Conservation (phyloP, 2,329 filamentous ascomycete genomes). For the Ascosphaera apis region DNA sequence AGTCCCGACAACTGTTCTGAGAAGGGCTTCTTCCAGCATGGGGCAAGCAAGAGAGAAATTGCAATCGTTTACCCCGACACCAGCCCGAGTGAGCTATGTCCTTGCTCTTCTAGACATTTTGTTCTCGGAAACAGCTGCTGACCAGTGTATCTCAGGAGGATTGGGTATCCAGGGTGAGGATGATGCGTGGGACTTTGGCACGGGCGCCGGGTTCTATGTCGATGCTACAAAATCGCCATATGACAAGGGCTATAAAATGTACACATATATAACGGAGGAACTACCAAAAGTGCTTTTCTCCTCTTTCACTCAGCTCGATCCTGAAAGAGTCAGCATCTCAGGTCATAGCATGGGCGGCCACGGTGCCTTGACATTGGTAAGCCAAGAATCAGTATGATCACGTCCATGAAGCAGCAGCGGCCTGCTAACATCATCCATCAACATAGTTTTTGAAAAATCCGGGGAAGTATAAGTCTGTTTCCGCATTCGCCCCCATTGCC, state of each 20-base stretch:
- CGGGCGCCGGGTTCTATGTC: conserved; percentile 83
- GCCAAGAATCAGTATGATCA: conserved; percentile 1
- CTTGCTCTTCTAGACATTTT: background rate
- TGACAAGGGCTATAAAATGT: conserved; percentile 69
- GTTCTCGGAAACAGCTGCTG: background rate
- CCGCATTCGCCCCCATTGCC: conserved; percentile 70
- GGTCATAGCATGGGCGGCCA: conserved; percentile 97
- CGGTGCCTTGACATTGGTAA: conserved; percentile 61
- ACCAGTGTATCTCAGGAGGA: conserved; percentile 29
- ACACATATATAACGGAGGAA: conserved; percentile 73
- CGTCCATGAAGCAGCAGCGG: background rate
- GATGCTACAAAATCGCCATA: conserved; percentile 61
- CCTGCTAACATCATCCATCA: background rate
- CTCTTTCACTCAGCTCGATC: conserved; percentile 50
- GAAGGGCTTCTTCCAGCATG: conserved; percentile 75
- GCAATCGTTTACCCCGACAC: conserved; percentile 94
- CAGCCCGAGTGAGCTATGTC: conserved; percentile 43
- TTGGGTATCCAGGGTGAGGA: conserved; percentile 63
- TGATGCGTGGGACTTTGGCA: conserved; percentile 77
- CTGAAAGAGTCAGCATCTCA: conserved; percentile 51
- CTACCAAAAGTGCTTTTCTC: conserved; percentile 56
- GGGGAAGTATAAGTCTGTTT: conserved; percentile 68
- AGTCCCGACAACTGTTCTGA: conserved; percentile 60
- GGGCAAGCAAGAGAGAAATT: conserved; percentile 57
- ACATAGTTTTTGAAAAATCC: conserved; percentile 65